Evolutionary conservation across 331 rosid genomes (phyloP), one percentile per base, ranked within the genome.

Genomic region (Quercus lobata): DNA sequence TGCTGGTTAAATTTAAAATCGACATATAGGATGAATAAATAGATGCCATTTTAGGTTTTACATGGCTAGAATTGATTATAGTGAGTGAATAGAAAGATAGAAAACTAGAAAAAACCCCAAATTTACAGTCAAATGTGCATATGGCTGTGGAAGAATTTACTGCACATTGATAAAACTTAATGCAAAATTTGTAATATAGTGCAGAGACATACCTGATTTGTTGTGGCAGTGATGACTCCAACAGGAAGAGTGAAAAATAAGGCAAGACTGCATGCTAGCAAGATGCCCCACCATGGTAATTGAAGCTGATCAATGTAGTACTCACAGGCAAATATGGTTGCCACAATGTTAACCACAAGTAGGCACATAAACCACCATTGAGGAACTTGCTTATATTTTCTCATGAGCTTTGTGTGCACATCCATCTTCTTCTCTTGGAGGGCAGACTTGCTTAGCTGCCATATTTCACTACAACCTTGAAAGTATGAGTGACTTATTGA

Each of bases 261-360:
- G 54, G 93, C 94, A 52, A 93, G 58, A 73, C 69, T 65, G 76
- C 97, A 91, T 4, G 97, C 97, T 61, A 93, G 84, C 71, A 91
- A 57, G 72, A 93, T 86, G 52, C 97, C 94, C 97, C 97, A 93
- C 97, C 97, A 91, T 72, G 92, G 90, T 74, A 93, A 54, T 74
- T 93, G 97, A 52, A 93, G 93, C 71, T 90, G 82, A 70, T 86
- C 80, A 1, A 79, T 91, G 69, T 81, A 91, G 77, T 87, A 87
- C 76, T 93, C 85, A 41, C 97, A 93, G 11, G 85, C 32, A 79
- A 90, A 84, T 55, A 85, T 70, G 68, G 89, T 84, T 1, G 79
- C 88, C 0, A 76, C 71, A 60, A 93, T 85, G 90, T 87, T 93
- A 77, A 80, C 79, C 49, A 84, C 24, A 83, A 93, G 97, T 72